Conservation (phyloP, 305 asterid species). For the Stenogyne calaminthoides region DNA sequence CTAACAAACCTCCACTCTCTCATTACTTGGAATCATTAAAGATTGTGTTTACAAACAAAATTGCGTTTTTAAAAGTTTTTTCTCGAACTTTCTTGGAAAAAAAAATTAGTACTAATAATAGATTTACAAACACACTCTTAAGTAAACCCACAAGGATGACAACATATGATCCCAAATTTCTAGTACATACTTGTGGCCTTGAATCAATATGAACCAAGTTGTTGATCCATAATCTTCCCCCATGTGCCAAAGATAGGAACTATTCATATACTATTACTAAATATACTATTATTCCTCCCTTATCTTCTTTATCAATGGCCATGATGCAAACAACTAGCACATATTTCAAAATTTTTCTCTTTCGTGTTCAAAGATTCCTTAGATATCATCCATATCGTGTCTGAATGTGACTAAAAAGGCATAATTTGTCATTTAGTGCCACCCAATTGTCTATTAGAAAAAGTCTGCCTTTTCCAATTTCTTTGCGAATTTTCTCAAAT, state of each 20-base stretch:
- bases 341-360: conserved; percentile 10
- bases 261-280: conserved; percentile 15
- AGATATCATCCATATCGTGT: conserved; percentile 38
- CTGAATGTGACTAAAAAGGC: conserved; percentile 35
- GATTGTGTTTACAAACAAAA: no score
- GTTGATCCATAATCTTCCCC: conserved; percentile 14
- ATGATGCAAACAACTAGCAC: conserved; percentile 34
- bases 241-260: conserved; percentile 28
- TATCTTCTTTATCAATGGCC: conserved; percentile 29
- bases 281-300: conserved; percentile 24
- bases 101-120: no score
- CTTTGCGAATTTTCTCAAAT: background rate
- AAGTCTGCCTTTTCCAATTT: background rate
- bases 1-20: background rate
- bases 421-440: conserved; percentile 46
- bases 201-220: background rate
- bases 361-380: conserved; percentile 34
- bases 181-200: conserved; percentile 16
- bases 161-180: conserved; percentile 27
- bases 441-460: background rate
- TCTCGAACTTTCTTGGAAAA: no score
- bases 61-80: no score
- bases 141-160: background rate
- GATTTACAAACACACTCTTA: no score
- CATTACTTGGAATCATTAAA: background rate